A percentile compares a stretch with the other conserved stretches of the same genome.
phyloP scores from a whole-genome alignment of 169 alveolate species.

The Babesia gibsoni region DNA sequence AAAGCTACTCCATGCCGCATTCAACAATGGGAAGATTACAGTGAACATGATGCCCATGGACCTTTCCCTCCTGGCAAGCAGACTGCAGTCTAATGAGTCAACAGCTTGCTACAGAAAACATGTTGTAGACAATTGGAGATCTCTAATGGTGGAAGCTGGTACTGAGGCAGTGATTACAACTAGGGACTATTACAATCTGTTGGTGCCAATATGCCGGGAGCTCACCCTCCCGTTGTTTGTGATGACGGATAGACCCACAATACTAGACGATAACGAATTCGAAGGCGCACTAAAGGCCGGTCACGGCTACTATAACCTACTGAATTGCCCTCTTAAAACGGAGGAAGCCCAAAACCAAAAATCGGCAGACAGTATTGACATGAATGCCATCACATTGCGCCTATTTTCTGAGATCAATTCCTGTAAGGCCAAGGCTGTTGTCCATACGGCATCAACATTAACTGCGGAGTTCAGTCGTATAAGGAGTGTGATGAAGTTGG shows the following conservation, averaged over 20 bases:
- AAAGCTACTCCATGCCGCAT: neutral
- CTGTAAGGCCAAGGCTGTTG: conserved; percentile 26
- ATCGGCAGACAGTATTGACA: neutral
- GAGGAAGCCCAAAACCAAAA: neutral
- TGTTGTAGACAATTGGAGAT: conserved; percentile 33
- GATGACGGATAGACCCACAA: neutral
- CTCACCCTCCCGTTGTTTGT: conserved; percentile 12
- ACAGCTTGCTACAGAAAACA: conserved; percentile 4
- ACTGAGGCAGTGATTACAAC: conserved; percentile 22
- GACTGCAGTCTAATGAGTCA: neutral
- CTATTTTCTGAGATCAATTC: conserved; percentile 24
- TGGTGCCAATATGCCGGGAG: conserved; percentile 17
- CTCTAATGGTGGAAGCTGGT: conserved; percentile 12
- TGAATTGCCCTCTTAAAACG: neutral
- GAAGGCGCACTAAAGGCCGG: conserved; percentile 7
- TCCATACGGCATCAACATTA: neutral
- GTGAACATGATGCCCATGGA: conserved; percentile 1
- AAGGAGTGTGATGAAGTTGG: neutral
- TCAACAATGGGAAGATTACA: neutral
- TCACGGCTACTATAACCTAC: conserved; percentile 12
- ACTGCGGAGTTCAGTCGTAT: conserved; percentile 4
- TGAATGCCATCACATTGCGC: neutral
- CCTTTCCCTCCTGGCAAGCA: neutral
- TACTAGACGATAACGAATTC: neutral
- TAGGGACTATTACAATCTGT: conserved; percentile 3